Evolutionary conservation across 2,329 filamentous ascomycete species (phyloP).

Genomic region (Neocucurbitaria cava): DNA sequence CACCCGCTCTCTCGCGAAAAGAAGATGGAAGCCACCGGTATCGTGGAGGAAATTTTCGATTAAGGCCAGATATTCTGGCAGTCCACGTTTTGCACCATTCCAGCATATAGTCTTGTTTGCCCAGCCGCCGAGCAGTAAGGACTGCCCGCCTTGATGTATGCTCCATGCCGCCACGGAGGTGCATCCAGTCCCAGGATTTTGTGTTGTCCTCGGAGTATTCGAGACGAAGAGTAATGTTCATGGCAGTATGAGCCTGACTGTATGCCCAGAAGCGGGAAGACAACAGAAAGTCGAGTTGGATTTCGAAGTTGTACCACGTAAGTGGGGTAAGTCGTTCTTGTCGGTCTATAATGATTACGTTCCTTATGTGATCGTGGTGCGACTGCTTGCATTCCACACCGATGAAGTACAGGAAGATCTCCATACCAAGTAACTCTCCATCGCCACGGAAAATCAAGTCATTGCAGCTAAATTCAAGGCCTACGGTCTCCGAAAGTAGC

Average conservation of each 20-base stretch:
- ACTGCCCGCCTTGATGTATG: not conserved
- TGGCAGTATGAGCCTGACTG: not conserved
- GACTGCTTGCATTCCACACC: not conserved
- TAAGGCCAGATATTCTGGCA: too few relatives aligned
- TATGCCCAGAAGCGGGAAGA: not conserved
- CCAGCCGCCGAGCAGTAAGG: not conserved
- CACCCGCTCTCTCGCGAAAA: too few relatives aligned
- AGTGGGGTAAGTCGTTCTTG: not conserved
- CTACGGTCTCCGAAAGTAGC: not conserved
- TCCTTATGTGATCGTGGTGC: not conserved
- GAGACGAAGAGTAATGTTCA: not conserved
- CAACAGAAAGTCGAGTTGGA: not conserved
- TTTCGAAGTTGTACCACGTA: too few relatives aligned
- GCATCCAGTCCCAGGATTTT: not conserved
- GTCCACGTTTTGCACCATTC: too few relatives aligned
- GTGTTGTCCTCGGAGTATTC: not conserved
- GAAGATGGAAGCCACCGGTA: too few relatives aligned
- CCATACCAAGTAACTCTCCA: not conserved
- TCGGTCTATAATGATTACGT: not conserved
- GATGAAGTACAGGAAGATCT: not conserved
- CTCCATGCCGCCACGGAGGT: not conserved
- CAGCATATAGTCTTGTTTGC: too few relatives aligned
- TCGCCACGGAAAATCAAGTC: not conserved
- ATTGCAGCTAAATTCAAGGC: not conserved
- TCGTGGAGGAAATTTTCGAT: too few relatives aligned